A percentile compares a stretch with the other conserved stretches of the same genome.
Conservation (phyloP, 176 grass and related monocot species). For the Carex myosuroides region DNA sequence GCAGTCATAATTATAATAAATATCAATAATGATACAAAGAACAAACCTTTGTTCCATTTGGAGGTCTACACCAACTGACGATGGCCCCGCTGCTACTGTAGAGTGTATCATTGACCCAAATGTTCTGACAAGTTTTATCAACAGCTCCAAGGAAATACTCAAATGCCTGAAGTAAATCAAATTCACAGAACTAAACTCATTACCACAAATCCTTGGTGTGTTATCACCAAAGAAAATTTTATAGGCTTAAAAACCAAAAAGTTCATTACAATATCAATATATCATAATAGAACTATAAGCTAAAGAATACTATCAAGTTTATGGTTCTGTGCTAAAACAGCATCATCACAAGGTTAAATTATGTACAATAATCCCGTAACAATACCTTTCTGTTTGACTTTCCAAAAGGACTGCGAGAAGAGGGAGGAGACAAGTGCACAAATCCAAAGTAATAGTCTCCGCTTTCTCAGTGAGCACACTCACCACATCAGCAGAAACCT, state of each 20-base stretch:
- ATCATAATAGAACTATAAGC: neutral
- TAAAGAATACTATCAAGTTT: neutral
- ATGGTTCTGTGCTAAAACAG: neutral
- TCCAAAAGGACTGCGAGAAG: constrained; percentile 63
- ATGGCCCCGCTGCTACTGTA: constrained; percentile 64
- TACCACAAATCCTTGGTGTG: neutral
- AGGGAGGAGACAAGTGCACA: constrained; percentile 72
- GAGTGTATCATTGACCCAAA: constrained; percentile 78
- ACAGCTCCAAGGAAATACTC: constrained; percentile 50
- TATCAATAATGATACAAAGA: constrained; percentile 1
- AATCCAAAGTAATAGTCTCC: constrained; percentile 76
- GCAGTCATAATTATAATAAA: neutral
- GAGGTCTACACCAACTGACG: constrained; percentile 91
- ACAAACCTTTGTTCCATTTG: constrained; percentile 89
- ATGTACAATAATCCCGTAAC: neutral
- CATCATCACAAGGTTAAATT: neutral
- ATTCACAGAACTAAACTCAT: neutral
- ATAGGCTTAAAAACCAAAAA: neutral
- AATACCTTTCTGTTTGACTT: constrained; percentile 92
- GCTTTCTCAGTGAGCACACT: constrained; percentile 70
- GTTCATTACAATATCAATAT: neutral
- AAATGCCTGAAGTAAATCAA: constrained; percentile 55
- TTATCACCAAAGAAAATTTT: neutral
- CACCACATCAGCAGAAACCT: constrained; percentile 86
- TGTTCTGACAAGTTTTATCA: constrained; percentile 82